Conservation (phyloP, 179 eudicot genomes). For the Beta lomatogona region DNA sequence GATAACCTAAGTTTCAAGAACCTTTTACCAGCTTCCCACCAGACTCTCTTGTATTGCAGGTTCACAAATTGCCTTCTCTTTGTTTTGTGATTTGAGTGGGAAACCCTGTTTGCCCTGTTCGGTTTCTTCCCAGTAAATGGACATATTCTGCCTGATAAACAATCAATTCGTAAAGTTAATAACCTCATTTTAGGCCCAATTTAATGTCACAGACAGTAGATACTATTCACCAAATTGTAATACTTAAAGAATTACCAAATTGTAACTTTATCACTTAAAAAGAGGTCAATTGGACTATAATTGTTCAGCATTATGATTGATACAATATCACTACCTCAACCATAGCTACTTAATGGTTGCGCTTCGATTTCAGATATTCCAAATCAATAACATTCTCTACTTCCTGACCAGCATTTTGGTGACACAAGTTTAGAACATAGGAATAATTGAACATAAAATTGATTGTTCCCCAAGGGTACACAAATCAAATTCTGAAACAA, state of each 20-base stretch:
- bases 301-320: neutral
- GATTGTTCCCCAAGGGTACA: neutral
- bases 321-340: neutral
- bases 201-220: neutral
- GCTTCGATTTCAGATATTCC: neutral
- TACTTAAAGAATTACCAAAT: too few relatives aligned
- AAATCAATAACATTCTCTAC: neutral
- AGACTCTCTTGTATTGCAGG: constrained; percentile 78
- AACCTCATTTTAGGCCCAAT: neutral
- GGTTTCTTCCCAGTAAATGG: constrained; percentile 97
- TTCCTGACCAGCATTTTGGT: neutral
- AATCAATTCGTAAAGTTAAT: constrained; percentile 17
- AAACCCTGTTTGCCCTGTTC: constrained; percentile 77
- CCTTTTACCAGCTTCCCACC: constrained; percentile 99
- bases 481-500: neutral
- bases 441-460: too few relatives aligned
- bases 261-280: neutral
- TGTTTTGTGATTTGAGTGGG: constrained; percentile 89
- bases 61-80: constrained; percentile 79
- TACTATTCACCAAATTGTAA: neutral
- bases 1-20: constrained; percentile 77
- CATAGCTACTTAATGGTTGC: neutral
- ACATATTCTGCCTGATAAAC: constrained; percentile 74
- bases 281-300: neutral
- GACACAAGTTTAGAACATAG: neutral